Percentiles rank a stretch among this genome's conserved stretches.
phyloP scores from a whole-genome alignment of 2,329 filamentous ascomycete species.

The Drechslerella coelobrocha region DNA sequence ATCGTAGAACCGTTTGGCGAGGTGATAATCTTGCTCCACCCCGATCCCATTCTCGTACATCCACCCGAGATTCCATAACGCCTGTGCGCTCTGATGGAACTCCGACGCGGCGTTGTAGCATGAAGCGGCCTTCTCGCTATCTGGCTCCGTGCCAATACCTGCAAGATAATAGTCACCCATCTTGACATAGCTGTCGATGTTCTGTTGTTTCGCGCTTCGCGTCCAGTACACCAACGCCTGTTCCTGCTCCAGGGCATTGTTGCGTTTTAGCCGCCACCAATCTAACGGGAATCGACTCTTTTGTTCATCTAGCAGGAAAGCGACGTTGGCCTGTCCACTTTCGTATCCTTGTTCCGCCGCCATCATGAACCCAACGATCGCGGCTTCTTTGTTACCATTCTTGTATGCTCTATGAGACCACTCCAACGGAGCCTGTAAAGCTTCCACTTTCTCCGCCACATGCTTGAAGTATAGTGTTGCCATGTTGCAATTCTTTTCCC shows the following conservation, averaged over 20 bases:
- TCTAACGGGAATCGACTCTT: conserved; percentile 68
- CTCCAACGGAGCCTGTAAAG: conserved; percentile 75
- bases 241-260: conserved; percentile 61
- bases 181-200: conserved; percentile 92
- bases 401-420: conserved; percentile 86
- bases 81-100: conserved; percentile 88
- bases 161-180: conserved; percentile 97
- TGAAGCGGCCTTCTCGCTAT: conserved; percentile 84
- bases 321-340: conserved; percentile 85
- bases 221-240: conserved; percentile 93
- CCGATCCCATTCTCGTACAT: conserved; percentile 98
- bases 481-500: conserved; percentile 77
- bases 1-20: conserved; percentile 96
- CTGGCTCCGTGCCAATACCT: conserved; percentile 74
- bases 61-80: conserved; percentile 96
- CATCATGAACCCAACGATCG: conserved; percentile 81
- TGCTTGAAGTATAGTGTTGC: conserved; percentile 83
- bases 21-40: conserved; percentile 91
- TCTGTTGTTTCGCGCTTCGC: conserved; percentile 87
- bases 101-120: conserved; percentile 94
- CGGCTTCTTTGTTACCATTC: conserved; percentile 77
- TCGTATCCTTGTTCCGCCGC: conserved; percentile 94
- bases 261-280: conserved; percentile 37
- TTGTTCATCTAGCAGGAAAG: conserved; percentile 79
- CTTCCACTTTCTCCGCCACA: conserved; percentile 75